These are phyloP conservation scores for Cyberlindnera xishuangbannaensis DNA, from an alignment of 805 yeast genomes.

Conservation along the genomic window DNA sequence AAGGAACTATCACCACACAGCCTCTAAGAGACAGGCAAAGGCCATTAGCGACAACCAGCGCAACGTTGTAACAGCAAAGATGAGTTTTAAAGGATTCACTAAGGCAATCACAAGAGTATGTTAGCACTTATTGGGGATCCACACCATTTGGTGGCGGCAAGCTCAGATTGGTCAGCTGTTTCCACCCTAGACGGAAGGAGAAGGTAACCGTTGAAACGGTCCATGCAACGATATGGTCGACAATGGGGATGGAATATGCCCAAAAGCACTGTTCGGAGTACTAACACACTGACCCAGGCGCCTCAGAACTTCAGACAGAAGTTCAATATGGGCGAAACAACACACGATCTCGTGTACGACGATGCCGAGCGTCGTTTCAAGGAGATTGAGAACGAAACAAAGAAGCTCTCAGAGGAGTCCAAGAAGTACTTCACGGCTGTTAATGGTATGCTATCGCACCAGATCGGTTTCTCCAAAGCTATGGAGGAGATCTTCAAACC, in stretches of 20 bases:
- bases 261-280: too few relatives aligned
- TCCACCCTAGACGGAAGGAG: too few relatives aligned
- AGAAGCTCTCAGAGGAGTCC: slow-evolving; percentile 83
- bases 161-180: too few relatives aligned
- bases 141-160: too few relatives aligned
- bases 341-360: slow-evolving; percentile 82
- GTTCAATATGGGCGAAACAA: slow-evolving; percentile 76
- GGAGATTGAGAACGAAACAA: slow-evolving; percentile 85
- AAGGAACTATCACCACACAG: too few relatives aligned
- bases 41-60: too few relatives aligned
- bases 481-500: slow-evolving; percentile 96
- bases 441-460: slow-evolving; percentile 88
- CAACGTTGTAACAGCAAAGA: too few relatives aligned
- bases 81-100: slow-evolving; percentile 87
- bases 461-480: slow-evolving; percentile 90
- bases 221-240: too few relatives aligned
- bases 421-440: slow-evolving; percentile 88
- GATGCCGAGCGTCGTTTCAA: slow-evolving; percentile 97
- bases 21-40: too few relatives aligned
- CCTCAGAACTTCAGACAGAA: slow-evolving; percentile 91
- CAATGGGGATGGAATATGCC: not conserved
- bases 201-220: too few relatives aligned
- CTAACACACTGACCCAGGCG: slow-evolving; percentile 41
- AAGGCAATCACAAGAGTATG: slow-evolving; percentile 62
- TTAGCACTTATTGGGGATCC: slow-evolving; percentile 8